Conservation (phyloP, 805 yeast genomes). For the Zygotorulaspora chibaensis region DNA sequence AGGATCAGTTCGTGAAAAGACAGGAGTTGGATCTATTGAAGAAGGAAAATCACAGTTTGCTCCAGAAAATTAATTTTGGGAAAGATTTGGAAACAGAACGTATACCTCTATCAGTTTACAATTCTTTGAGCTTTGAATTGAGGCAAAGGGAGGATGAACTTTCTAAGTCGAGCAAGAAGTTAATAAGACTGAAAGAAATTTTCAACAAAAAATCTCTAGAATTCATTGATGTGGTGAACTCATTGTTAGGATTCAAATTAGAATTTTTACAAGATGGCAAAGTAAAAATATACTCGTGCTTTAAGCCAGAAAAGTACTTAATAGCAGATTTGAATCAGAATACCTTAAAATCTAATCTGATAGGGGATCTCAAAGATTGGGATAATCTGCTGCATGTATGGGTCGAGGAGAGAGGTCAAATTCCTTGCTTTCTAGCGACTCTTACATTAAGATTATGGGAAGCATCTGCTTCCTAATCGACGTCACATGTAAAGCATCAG, state of each 20-base stretch:
- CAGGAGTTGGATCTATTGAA: constrained; percentile 47
- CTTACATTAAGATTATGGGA: constrained; percentile 65
- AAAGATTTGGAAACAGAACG: constrained; percentile 22
- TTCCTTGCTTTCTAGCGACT: constrained; percentile 76
- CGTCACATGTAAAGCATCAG: no score
- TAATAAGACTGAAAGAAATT: constrained; percentile 48
- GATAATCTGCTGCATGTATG: constrained; percentile 58
- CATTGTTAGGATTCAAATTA: constrained; percentile 66
- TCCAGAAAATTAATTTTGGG: constrained; percentile 29
- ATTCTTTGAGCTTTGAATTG: constrained; percentile 54
- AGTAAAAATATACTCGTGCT: constrained; percentile 51
- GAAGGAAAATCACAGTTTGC: constrained; percentile 55
- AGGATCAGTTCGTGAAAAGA: constrained; percentile 58
- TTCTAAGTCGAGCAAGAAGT: constrained; percentile 47
- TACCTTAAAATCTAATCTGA: constrained; percentile 46
- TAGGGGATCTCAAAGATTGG: constrained; percentile 34
- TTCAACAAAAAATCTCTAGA: constrained; percentile 66
- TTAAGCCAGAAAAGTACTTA: constrained; percentile 41
- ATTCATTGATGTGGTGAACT: constrained; percentile 60
- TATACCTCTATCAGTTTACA: constrained; percentile 61
- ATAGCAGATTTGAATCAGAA: constrained; percentile 54
- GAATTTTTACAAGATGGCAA: constrained; percentile 59
- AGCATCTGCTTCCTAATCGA: constrained; percentile 12
- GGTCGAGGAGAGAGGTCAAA: constrained; percentile 63
- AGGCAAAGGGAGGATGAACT: constrained; percentile 44